These are phyloP conservation scores for Teratosphaeria gauchensis DNA, from an alignment of 2,329 filamentous ascomycete genomes.

Conservation along the genomic window DNA sequence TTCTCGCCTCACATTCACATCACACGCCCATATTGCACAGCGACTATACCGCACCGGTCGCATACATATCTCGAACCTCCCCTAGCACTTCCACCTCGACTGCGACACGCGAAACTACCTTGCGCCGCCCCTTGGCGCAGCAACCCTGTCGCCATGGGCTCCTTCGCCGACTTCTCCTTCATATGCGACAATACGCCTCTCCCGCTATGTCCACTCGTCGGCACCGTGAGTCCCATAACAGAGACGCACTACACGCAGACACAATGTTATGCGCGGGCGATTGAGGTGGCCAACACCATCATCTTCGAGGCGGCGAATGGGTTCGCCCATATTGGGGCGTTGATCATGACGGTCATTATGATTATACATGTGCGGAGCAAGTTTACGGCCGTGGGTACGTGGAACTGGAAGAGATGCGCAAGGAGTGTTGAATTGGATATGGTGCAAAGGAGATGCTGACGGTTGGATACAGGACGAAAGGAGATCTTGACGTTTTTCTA, in stretches of 20 bases:
- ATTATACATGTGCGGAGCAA: constrained; percentile 93
- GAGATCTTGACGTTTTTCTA: constrained; percentile 90
- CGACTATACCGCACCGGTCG: not conserved
- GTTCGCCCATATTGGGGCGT: constrained; percentile 81
- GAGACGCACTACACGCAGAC: constrained; percentile 65
- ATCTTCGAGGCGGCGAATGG: constrained; percentile 91
- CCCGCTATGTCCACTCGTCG: constrained; percentile 79
- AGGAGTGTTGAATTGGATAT: not conserved
- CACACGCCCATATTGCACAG: not conserved
- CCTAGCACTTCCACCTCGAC: not conserved
- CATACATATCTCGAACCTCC: not conserved
- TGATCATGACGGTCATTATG: constrained; percentile 94
- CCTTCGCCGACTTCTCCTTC: constrained; percentile 77
- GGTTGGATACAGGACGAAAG: constrained; percentile 45
- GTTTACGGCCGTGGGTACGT: constrained; percentile 90
- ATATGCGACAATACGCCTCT: constrained; percentile 80
- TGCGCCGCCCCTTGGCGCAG: not conserved
- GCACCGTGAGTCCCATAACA: constrained; percentile 59
- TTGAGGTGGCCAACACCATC: constrained; percentile 94
- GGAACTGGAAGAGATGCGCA: not conserved
- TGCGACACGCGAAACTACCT: not conserved
- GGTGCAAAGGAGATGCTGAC: constrained; percentile 1
- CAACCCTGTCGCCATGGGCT: constrained; percentile 18
- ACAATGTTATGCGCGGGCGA: constrained; percentile 85
- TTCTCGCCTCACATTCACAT: not conserved